Evolutionary conservation across 768 basidiomycete genomes (phyloP), one percentile per base, ranked within the genome.

Genomic region (Kwoniella sp.): DNA sequence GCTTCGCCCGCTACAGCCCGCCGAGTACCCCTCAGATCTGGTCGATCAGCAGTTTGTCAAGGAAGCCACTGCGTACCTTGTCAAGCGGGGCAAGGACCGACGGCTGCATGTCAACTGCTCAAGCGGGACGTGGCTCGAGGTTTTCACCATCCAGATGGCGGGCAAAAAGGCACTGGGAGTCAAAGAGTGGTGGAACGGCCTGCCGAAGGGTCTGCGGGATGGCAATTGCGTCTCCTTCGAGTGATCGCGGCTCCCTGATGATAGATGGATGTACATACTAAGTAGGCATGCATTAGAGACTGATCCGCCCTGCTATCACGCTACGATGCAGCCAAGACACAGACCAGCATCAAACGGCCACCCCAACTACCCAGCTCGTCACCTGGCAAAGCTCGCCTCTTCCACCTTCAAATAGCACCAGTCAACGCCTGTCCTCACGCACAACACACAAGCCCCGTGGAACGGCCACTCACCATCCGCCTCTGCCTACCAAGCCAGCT

Each of bases 141-240:
- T 88, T 1, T 74, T 75, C 2, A 73, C 75, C 55, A 74, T 90
- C 15, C 83, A 85, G 63, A 81, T 82, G 53, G 82, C 84, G 57
- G 81, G 82, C 47, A 80, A 80, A 58, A 73, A 77, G 22, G 69
- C 80, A 60, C 56, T 87, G 53, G 66, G 65, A 12, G 84, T 83
- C 2, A 79, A 76, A 53, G 83, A 84, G 44, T 90, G 86, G 84
- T 89, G 86, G 86, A 88, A 87, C 67, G 88, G 88, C 2, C 75
- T 82, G 12, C 64, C 61, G 15, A 55, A 43, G 20, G 50, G 45
- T 5, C 25, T 36, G 28, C 32, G 57, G 36, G 43, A 53, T n/a
- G n/a, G n/a, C n/a, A n/a, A n/a, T n/a, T n/a, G n/a, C n/a, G n/a
- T n/a, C n/a, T n/a, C n/a, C n/a, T n/a, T n/a, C n/a, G n/a, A n/a